These are phyloP conservation scores for Ascochyta viciae-villosae DNA, from an alignment of 2,329 filamentous ascomycete genomes.

Conservation along the genomic window DNA sequence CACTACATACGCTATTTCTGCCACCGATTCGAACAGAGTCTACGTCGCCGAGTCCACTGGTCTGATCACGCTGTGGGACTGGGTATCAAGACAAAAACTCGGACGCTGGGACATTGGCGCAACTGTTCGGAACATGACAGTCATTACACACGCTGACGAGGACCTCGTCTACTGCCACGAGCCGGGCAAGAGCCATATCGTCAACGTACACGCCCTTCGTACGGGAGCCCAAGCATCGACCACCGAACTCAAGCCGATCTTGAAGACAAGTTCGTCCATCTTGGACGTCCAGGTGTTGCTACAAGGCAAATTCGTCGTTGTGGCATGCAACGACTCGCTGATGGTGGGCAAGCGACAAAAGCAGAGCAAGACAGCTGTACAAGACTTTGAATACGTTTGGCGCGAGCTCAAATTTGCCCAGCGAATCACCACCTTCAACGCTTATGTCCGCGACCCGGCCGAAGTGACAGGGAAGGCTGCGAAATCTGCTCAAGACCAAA, in stretches of 20 bases:
- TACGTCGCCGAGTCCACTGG: conserved; percentile 62
- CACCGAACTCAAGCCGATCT: conserved; percentile 44
- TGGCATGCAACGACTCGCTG: conserved; percentile 61
- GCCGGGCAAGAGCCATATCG: conserved; percentile 48
- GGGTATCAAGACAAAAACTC: conserved; percentile 56
- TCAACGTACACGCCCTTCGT: conserved; percentile 45
- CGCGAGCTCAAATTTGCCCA: conserved; percentile 64
- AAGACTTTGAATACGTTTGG: conserved; percentile 59
- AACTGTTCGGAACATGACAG: conserved; percentile 44
- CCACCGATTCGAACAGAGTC: conserved; percentile 58
- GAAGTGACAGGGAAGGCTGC: conserved; percentile 54
- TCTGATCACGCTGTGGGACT: conserved; percentile 65
- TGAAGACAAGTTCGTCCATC: conserved; percentile 48
- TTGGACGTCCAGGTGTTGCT: conserved; percentile 54
- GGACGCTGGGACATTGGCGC: conserved; percentile 53
- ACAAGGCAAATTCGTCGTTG: conserved; percentile 66
- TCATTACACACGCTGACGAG: conserved; percentile 39
- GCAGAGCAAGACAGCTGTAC: conserved; percentile 40
- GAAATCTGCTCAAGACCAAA: conserved; percentile 41
- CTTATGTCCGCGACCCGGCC: conserved; percentile 56
- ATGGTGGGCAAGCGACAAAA: conserved; percentile 64
- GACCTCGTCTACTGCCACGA: conserved; percentile 52
- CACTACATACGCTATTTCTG: conserved; percentile 60
- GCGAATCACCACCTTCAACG: conserved; percentile 57
- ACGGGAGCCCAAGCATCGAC: conserved; percentile 35